Base-by-base conservation (phyloP, 208 protist species). In the Acanthamoeba comandoni region DNA sequence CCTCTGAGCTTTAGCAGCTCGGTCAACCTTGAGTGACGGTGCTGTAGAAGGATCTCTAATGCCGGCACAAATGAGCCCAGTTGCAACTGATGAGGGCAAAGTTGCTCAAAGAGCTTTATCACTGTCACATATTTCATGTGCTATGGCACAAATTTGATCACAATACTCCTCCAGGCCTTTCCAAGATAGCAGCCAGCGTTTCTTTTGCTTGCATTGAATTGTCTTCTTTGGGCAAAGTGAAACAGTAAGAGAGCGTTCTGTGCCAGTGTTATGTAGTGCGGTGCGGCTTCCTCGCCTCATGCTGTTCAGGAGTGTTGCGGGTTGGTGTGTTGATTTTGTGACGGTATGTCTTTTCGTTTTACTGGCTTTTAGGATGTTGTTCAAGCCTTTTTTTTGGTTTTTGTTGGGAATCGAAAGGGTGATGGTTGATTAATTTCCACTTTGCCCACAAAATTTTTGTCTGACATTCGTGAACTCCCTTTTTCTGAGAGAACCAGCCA, bases 11-110 rank as follows among this genome's bases (percentile, higher is more conserved):
- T 55, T 1, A 2, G 39, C 70, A 1, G 70, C 70, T 15, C 70
- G 29, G 35, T 19, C 70, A 0, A 79, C 70, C 26, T 7, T 19
- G 24, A 13, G 29, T 26, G 31, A 8, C 22, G 31, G 17, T 35
- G 65, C 65, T 2, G 70, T 79, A n/a, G 70, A 57, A 1, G 70
- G 70, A 29, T 79, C 70, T 55, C 70, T 39, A 3, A 79, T 79
- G 12, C 24, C 70, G 9, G 70, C 70, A 55, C 70, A 79, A 55
- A 79, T 55, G 35, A 55, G 19, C 0, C 70, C 70, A 1, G 70
- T 79, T 55, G 70, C 70, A 0, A 79, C 70, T 35, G 70, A 79
- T 55, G 70, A 79, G 22, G 35, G 70, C 39, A 55, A 31, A 26
- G 12, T 52, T 3, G 70, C 70, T 29, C 70, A 8, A 8, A 79